Evolutionary conservation across 2,329 filamentous ascomycete genomes (phyloP).

Genomic region (Monilinia polystroma): DNA sequence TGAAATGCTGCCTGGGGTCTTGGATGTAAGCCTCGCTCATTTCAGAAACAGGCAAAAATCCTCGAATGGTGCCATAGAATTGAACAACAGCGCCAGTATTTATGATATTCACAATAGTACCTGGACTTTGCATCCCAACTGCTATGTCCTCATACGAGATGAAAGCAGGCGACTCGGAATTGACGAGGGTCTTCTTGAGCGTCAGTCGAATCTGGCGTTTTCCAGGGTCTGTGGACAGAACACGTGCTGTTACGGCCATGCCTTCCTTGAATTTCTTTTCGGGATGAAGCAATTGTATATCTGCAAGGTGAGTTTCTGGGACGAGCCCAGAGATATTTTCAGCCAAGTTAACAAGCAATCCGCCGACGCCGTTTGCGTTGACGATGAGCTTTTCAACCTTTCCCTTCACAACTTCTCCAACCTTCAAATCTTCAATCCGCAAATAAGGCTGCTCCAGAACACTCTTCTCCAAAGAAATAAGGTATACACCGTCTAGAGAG

Average conservation of each 20-base stretch:
- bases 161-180: conserved; percentile 80
- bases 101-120: conserved; percentile 81
- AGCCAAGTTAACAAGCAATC: conserved; percentile 78
- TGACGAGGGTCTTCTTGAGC: conserved; percentile 90
- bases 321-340: conserved; percentile 90
- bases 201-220: conserved; percentile 83
- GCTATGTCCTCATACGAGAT: conserved; percentile 72
- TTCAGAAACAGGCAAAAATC: conserved; percentile 88
- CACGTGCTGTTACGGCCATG: conserved; percentile 77
- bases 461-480: conserved; percentile 78
- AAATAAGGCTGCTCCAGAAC: conserved; percentile 86
- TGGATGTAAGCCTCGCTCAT: conserved; percentile 98
- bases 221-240: conserved; percentile 73
- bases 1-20: conserved; percentile 86
- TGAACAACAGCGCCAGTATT: conserved; percentile 81
- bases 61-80: conserved; percentile 82
- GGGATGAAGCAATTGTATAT: conserved; percentile 82
- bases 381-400: conserved; percentile 83
- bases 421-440: conserved; percentile 82
- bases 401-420: conserved; percentile 78
- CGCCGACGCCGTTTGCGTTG: conserved; percentile 73
- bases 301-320: conserved; percentile 82
- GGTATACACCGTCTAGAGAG: conserved; percentile 78
- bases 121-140: conserved; percentile 75
- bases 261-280: conserved; percentile 95